These are phyloP conservation scores for Miamiensis avidus DNA, from an alignment of 169 alveolate genomes.

Conservation along the genomic window DNA sequence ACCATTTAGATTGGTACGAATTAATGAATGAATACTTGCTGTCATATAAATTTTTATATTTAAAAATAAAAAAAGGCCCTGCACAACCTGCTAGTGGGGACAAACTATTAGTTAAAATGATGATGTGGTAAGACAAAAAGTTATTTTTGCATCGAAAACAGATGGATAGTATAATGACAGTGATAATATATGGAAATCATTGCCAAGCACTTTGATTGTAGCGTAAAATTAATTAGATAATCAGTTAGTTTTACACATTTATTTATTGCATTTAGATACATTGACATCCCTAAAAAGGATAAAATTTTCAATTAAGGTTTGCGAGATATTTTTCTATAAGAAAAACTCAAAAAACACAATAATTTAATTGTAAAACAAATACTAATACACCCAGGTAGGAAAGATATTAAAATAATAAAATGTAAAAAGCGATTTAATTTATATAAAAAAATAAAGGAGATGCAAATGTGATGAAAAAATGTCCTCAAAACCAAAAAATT, in stretches of 20 bases:
- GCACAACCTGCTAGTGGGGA: constrained; percentile 49
- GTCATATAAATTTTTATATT: too few species aligned
- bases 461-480: constrained; percentile 36
- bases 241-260: not conserved
- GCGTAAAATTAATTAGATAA: constrained; percentile 15
- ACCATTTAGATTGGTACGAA: not conserved
- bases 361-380: constrained; percentile 35
- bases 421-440: not conserved
- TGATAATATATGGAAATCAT: constrained; percentile 29
- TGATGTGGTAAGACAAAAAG: constrained; percentile 34
- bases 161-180: constrained; percentile 45
- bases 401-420: too few species aligned
- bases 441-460: constrained; percentile 21
- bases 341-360: constrained; percentile 36
- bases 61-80: constrained; percentile 42
- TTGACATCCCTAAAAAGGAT: constrained; percentile 34
- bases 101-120: constrained; percentile 21
- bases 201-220: constrained; percentile 37
- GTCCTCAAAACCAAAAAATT: constrained; percentile 12
- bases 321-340: constrained; percentile 26
- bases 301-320: constrained; percentile 32
- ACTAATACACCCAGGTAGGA: constrained; percentile 37
- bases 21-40: too few species aligned
- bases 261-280: not conserved
- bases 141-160: constrained; percentile 43